Evolutionary conservation across 2,329 filamentous ascomycete genomes (phyloP).

Genomic region (Alternaria panax): DNA sequence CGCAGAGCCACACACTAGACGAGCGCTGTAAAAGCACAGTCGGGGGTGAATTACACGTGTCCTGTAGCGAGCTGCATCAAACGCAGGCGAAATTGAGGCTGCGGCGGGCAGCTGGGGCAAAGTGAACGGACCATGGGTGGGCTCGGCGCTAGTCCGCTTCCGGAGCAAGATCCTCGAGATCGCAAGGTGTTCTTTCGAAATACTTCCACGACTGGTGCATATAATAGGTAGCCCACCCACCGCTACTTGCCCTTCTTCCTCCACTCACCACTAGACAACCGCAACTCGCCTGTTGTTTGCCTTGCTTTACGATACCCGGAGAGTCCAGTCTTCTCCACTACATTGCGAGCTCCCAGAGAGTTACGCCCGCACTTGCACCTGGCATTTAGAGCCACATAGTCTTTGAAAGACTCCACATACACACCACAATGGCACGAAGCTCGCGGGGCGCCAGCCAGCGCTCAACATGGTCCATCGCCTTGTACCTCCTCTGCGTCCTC

Average conservation of each 20-base stretch:
- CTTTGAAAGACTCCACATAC: conserved; percentile 24
- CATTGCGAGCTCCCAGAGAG: conserved; percentile 37
- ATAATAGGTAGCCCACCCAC: conserved; percentile 38
- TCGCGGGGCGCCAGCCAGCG: conserved; percentile 72
- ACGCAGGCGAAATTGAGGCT: conserved; percentile 41
- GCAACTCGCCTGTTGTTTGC: conserved; percentile 26
- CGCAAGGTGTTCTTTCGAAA: conserved; percentile 44
- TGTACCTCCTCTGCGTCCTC: conserved; percentile 91
- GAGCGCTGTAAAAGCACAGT: conserved; percentile 8
- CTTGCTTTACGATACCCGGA: conserved; percentile 42
- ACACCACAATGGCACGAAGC: conserved; percentile 63
- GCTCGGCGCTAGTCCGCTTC: conserved; percentile 28
- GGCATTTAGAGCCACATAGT: conserved; percentile 26
- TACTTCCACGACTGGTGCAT: conserved; percentile 35
- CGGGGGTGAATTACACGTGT: conserved; percentile 40
- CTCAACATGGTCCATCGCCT: conserved; percentile 85
- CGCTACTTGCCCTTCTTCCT: conserved; percentile 28
- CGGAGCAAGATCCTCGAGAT: conserved; percentile 30
- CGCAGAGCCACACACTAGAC: conserved; percentile 4
- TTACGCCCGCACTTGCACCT: conserved; percentile 27
- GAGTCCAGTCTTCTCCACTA: conserved; percentile 30
- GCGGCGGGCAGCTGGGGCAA: conserved; percentile 31
- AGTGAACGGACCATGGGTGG: conserved; percentile 31
- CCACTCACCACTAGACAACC: conserved; percentile 27
- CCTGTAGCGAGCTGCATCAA: conserved; percentile 37